Conservation (phyloP, 202 grass and related monocot species). For the Zoysia matrella region DNA sequence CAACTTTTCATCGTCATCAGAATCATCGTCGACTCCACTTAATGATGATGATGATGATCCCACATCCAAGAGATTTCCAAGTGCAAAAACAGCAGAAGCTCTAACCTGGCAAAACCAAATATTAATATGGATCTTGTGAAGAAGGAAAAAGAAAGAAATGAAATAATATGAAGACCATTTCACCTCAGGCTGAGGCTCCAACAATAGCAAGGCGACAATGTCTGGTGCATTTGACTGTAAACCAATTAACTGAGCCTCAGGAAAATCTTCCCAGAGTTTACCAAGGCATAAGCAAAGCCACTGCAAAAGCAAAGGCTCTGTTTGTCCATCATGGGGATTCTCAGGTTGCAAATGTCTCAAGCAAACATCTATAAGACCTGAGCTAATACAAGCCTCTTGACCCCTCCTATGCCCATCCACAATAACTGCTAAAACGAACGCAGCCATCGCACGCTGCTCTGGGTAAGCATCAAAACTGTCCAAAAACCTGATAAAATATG, state of each 20-base stretch:
- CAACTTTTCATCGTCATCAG: no score
- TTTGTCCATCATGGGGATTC: slow-evolving; percentile 64
- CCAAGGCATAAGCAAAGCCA: no score
- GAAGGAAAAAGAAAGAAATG: slow-evolving; percentile 12
- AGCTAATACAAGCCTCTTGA: slow-evolving; percentile 54
- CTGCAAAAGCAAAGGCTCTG: slow-evolving; percentile 47
- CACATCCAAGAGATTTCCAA: no score
- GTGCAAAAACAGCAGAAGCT: no score
- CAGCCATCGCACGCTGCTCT: slow-evolving; percentile 95
- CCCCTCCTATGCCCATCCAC: slow-evolving; percentile 64
- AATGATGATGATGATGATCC: no score
- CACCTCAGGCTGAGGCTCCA: slow-evolving; percentile 93
- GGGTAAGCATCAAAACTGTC: slow-evolving; percentile 93
- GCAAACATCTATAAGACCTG: slow-evolving; percentile 85
- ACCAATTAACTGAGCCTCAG: slow-evolving; percentile 73
- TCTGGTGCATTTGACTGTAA: slow-evolving; percentile 67
- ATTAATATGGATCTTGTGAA: not conserved
- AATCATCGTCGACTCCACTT: no score
- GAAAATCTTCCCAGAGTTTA: slow-evolving; percentile 98
- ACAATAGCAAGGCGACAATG: slow-evolving; percentile 63
- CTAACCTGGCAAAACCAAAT: no score
- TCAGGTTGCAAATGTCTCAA: slow-evolving; percentile 78
- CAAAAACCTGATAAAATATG: slow-evolving; percentile 96
- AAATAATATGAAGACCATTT: slow-evolving; percentile 21
- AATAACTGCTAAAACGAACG: slow-evolving; percentile 95